phyloP scores from a whole-genome alignment of 169 alveolate genomes.

The Babesia ovis region DNA sequence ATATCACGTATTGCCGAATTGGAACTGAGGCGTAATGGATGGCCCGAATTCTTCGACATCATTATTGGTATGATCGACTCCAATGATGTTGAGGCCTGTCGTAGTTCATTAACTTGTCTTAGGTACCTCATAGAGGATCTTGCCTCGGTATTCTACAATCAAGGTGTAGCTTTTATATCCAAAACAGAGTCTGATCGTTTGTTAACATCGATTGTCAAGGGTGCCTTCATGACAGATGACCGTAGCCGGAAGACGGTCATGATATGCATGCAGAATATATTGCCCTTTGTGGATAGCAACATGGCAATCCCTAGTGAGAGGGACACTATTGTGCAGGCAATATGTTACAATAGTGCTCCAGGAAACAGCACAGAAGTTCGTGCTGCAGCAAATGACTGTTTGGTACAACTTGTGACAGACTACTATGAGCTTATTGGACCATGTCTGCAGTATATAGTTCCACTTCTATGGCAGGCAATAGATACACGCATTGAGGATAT shows the following conservation, averaged over 20 bases:
- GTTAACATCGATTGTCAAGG: constrained; percentile 75
- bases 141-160: constrained; percentile 72
- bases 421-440: constrained; percentile 81
- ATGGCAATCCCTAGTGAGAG: constrained; percentile 73
- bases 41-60: constrained; percentile 85
- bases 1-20: constrained; percentile 82
- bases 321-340: constrained; percentile 75
- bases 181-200: constrained; percentile 68
- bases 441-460: constrained; percentile 79
- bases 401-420: constrained; percentile 83
- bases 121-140: constrained; percentile 84
- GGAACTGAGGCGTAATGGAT: constrained; percentile 80
- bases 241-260: constrained; percentile 72
- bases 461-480: constrained; percentile 81
- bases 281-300: constrained; percentile 72
- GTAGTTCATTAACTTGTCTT: constrained; percentile 78
- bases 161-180: constrained; percentile 70
- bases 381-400: constrained; percentile 85
- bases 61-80: constrained; percentile 77
- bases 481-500: constrained; percentile 80
- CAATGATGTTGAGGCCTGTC: constrained; percentile 63
- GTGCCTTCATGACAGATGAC: constrained; percentile 70
- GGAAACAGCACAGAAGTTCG: constrained; percentile 72
- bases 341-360: constrained; percentile 78
- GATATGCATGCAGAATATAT: constrained; percentile 68